These are phyloP conservation scores for Escovopsis weberi DNA, from an alignment of 2,329 filamentous ascomycete genomes.

Conservation along the genomic window DNA sequence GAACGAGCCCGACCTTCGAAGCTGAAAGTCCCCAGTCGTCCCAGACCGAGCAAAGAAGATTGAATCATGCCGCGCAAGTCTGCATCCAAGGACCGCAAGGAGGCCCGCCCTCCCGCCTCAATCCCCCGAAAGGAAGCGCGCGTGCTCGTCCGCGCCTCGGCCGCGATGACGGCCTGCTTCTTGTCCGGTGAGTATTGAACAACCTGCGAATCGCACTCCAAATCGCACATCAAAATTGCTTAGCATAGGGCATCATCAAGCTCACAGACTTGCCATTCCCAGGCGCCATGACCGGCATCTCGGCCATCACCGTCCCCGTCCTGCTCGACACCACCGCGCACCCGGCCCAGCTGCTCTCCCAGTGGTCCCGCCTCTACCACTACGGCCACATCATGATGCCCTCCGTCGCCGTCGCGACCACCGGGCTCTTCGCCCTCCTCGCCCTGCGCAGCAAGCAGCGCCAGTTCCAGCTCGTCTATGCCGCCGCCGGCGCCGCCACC, in stretches of 20 bases:
- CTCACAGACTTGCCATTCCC: neutral
- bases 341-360: neutral
- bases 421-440: neutral
- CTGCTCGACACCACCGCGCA: conserved; percentile 2
- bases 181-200: conserved; percentile 2
- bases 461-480: neutral
- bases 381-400: conserved; percentile 5
- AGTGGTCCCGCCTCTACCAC: conserved; percentile 6
- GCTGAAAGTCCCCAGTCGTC: no score
- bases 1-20: no score
- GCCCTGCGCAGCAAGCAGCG: neutral
- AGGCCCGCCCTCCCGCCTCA: no score
- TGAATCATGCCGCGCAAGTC: no score
- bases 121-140: no score
- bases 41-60: no score
- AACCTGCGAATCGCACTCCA: neutral
- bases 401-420: neutral
- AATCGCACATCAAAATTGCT: no score
- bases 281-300: conserved; percentile 6
- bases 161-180: neutral
- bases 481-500: neutral
- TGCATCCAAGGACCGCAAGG: no score
- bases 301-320: conserved; percentile 2
- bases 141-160: no score
- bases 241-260: neutral